Evolutionary conservation across 2,329 filamentous ascomycete species (phyloP), one percentile per base, ranked within the genome.

Genomic region (Cytospora piceicola): DNA sequence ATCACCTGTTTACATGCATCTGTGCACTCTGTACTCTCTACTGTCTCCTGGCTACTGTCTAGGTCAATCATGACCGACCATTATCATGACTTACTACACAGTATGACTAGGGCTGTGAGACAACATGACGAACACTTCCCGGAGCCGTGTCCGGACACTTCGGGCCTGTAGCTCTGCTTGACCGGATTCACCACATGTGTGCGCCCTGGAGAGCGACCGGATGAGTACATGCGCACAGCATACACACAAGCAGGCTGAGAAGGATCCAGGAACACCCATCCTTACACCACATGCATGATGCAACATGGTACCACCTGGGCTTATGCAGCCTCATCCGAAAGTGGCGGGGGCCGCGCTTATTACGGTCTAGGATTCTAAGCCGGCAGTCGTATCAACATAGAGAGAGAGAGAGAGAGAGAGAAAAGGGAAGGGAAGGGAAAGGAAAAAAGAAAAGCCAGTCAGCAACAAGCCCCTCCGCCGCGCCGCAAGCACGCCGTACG

Each of bases 281-380:
- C 60, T 57, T 36, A 57, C 60, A 57, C 53, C 53, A 63, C 39
- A 53, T 34, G 46, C n/a, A 11, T 24, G 46, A 49, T 49, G 46
- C 39, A 14, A 51, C 29, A 34, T 22, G 24, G 60, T 63, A 54
- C 53, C 60, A 51, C 53, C 60, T 22, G 22, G 60, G 53, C 60
- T 57, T 51, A 51, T 62, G 60, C 60, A 62, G 60, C 60, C 60
- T 62, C 60, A 62, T 56, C 60, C 52, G 60, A 27, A 49, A 34
- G 42, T 34, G 52, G 12, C 12, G 14, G 14, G 34, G 14, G 20
- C 39, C 27, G 39, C 27, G 39, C 42, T 51, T 27, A 20, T 61
- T 61, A 29, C 51, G 9, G 7, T 46, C 12, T 46, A n/a, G 39
- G 6, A 46, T 46, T 7, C 17, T 46, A 20, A 46, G 39, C 39